These are phyloP conservation scores for Citrullus amarus DNA, from an alignment of 306 rosid species.

Conservation along the genomic window DNA sequence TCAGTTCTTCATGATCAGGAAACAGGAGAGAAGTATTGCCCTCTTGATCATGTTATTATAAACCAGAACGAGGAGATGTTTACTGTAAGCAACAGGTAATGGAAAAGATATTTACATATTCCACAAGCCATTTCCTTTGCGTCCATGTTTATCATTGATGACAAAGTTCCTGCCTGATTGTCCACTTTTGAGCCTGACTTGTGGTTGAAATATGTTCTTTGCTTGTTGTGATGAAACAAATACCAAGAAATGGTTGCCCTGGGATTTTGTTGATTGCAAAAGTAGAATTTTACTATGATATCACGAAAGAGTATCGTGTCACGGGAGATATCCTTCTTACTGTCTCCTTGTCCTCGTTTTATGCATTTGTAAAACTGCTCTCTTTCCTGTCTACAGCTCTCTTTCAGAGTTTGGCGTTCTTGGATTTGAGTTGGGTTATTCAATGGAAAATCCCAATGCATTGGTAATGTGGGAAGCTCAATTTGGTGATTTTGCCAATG, in stretches of 20 bases:
- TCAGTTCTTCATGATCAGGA: conserved; percentile 82
- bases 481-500: conserved; percentile 71
- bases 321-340: neutral
- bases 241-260: neutral
- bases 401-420: conserved; percentile 93
- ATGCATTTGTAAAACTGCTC: neutral
- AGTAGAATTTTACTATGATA: neutral
- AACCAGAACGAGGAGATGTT: conserved; percentile 87
- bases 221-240: neutral
- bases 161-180: neutral
- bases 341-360: neutral
- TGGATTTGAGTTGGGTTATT: conserved; percentile 97
- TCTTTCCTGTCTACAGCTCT: conserved; percentile 40
- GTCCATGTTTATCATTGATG: neutral
- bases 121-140: neutral
- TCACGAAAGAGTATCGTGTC: neutral
- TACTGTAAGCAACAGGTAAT: conserved; percentile 93
- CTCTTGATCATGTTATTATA: conserved; percentile 66
- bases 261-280: neutral
- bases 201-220: neutral
- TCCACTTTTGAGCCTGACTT: neutral
- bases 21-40: conserved; percentile 77
- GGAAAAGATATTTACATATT: neutral
- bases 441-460: conserved; percentile 91
- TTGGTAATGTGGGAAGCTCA: conserved; percentile 94